Evolutionary conservation across 371 early-diverging fungal genomes (phyloP).

Genomic region (Zopfochytrium polystomum): DNA sequence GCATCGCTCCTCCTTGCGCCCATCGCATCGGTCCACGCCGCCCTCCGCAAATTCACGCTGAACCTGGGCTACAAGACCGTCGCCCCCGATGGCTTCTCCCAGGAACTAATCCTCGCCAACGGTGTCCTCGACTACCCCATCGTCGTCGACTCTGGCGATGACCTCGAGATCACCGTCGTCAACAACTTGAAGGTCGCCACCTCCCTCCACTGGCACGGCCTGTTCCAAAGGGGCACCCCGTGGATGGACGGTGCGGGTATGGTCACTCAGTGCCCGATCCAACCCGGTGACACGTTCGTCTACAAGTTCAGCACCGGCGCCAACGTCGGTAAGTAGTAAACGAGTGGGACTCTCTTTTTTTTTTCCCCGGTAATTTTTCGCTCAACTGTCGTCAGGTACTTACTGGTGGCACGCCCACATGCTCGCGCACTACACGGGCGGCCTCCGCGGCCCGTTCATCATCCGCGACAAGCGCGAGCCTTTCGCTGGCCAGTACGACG

Average conservation of each 20-base stretch:
- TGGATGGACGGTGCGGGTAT: slow-evolving; percentile 57
- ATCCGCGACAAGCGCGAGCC: slow-evolving; percentile 60
- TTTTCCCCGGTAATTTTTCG: slow-evolving; percentile 51
- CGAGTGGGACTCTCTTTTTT: slow-evolving; percentile 68
- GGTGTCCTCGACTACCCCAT: slow-evolving; percentile 13
- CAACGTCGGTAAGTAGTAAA: slow-evolving; percentile 66
- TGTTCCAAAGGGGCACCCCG: slow-evolving; percentile 60
- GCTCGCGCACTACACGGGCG: slow-evolving; percentile 64
- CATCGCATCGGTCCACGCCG: no score
- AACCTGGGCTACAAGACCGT: not conserved
- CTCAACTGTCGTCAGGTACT: not conserved
- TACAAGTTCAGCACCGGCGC: slow-evolving; percentile 63
- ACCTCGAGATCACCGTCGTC: slow-evolving; percentile 14
- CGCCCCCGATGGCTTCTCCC: slow-evolving; percentile 7
- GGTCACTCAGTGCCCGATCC: slow-evolving; percentile 24
- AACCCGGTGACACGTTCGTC: slow-evolving; percentile 42
- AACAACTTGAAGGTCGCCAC: slow-evolving; percentile 59
- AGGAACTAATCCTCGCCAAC: slow-evolving; percentile 10
- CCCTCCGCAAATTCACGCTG: slow-evolving; percentile 1
- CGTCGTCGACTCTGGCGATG: slow-evolving; percentile 14
- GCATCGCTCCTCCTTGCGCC: no score
- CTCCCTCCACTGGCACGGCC: slow-evolving; percentile 71
- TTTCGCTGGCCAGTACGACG: slow-evolving; percentile 52
- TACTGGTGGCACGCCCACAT: not conserved
- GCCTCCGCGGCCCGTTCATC: slow-evolving; percentile 72